Percentiles rank a stretch among this genome's conserved stretches.
phyloP scores from a whole-genome alignment of 148 eudicot genomes.

The Nepenthes gracilis region DNA sequence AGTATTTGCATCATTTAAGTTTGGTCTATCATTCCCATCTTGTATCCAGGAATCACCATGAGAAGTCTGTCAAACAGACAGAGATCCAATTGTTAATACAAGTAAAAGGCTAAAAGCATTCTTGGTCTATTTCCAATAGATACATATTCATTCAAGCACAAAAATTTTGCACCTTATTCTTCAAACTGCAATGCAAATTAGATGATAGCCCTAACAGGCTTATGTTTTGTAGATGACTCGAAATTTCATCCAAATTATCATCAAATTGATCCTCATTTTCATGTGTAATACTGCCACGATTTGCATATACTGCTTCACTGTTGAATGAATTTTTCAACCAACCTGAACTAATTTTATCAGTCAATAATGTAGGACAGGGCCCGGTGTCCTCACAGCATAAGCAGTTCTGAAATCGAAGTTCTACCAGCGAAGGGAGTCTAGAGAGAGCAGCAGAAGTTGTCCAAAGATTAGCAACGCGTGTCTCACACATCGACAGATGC shows the following conservation, averaged over 20 bases:
- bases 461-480: conserved; percentile 53
- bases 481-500: conserved; percentile 57
- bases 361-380: conserved; percentile 31
- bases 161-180: conserved; percentile 16
- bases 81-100: conserved; percentile 2
- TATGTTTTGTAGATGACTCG: conserved; percentile 12
- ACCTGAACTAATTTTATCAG: conserved; percentile 8
- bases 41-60: conserved; percentile 12
- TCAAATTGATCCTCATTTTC: background rate
- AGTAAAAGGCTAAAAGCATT: background rate
- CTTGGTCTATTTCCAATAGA: too few species aligned
- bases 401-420: conserved; percentile 66
- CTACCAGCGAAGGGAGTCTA: conserved; percentile 41
- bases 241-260: conserved; percentile 3
- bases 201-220: conserved; percentile 16
- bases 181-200: conserved; percentile 1
- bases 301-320: conserved; percentile 1
- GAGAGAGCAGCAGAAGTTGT: conserved; percentile 42
- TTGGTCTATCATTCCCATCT: conserved; percentile 21
- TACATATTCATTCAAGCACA: background rate
- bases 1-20: conserved; percentile 2
- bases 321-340: background rate
- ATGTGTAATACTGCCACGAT: conserved; percentile 2
- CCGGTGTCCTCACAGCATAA: conserved; percentile 48
- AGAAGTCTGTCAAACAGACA: conserved; percentile 20